Base-by-base conservation (phyloP, 2,329 filamentous ascomycete species). In the Lachnellula subtilissima region DNA sequence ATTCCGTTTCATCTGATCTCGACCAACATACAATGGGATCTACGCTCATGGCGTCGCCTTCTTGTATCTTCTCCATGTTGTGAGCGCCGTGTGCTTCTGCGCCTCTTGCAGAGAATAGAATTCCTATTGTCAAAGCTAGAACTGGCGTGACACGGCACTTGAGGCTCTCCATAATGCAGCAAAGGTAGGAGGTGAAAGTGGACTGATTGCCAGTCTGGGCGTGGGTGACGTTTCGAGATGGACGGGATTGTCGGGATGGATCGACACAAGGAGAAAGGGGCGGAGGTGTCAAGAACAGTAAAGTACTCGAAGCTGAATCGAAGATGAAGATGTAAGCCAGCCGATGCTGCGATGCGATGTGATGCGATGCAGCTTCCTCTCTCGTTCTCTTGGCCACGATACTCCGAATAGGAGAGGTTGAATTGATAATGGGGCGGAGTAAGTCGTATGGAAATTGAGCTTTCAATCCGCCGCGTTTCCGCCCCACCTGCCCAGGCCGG, bases 31-130 rank as follows among this genome's bases (percentile, higher is more conserved):
- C 87, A 65, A 93, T 80, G 1, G 89, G 89, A 36, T 93, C 89
- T 47, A 73, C 67, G n/a, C 88, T 89, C 66, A 89, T 76, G 32
- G 81, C 78, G 63, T 85, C 74, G 65, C 88, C 89, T 62, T 89
- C 85, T 15, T 84, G 81, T 60, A 94, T 86, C 47, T 81, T 75
- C 60, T 75, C 72, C 57, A 75, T 66, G 67, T 84, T 77, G 64
- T 78, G 79, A 43, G 79, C 80, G 66, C 65, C 67, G 56, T 69
- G 67, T 54, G 65, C 66, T 22, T 50, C 39, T 37, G 57, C 53
- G 53, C 51, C 52, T 53, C 35, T 61, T n/a, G 60, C 59, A 47
- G 53, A 56, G 14, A 64, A 22, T 7, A 64, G 23, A 9, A 62
- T 48, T 32, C 49, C 49, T n/a, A 52, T 17, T 17, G 23, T 37